A percentile compares a stretch with the other conserved stretches of the same genome.
Conservation (phyloP, 768 basidiomycete genomes). For the Hebeloma cylindrosporum region DNA sequence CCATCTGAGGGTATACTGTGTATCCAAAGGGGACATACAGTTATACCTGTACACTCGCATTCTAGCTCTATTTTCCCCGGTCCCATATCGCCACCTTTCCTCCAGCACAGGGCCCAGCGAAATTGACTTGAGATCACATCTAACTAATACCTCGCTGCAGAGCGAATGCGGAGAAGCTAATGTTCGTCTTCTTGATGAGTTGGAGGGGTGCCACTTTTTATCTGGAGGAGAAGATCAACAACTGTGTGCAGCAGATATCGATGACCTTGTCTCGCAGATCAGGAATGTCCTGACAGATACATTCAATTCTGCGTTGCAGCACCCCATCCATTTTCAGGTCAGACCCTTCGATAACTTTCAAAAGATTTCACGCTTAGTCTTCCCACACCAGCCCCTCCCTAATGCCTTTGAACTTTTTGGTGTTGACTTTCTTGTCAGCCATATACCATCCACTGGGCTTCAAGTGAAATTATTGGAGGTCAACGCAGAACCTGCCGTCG, state of each 20-base stretch:
- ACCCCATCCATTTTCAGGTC: constrained; percentile 85
- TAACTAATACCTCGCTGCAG: constrained; percentile 94
- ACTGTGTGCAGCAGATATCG: constrained; percentile 33
- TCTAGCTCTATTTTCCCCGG: constrained; percentile 84
- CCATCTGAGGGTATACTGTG: constrained; percentile 88
- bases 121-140: constrained; percentile 67
- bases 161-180: constrained; percentile 59
- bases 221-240: constrained; percentile 23
- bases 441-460: constrained; percentile 34
- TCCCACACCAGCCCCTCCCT: constrained; percentile 67
- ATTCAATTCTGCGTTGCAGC: constrained; percentile 82
- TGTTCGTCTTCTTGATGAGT: constrained; percentile 79
- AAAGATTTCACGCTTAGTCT: neutral
- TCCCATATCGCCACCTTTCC: constrained; percentile 58
- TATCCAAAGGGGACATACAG: constrained; percentile 72
- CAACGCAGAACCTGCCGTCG: constrained; percentile 96
- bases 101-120: constrained; percentile 23
- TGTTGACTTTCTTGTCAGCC: constrained; percentile 83
- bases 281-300: constrained; percentile 70
- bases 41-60: constrained; percentile 82
- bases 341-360: constrained; percentile 8
- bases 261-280: constrained; percentile 54
- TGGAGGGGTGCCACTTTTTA: constrained; percentile 63
- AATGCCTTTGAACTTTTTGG: constrained; percentile 97
- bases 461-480: constrained; percentile 82